These are phyloP conservation scores for Prillingera fragicola DNA, from an alignment of 1,284 basidiomycete species.

Conservation along the genomic window DNA sequence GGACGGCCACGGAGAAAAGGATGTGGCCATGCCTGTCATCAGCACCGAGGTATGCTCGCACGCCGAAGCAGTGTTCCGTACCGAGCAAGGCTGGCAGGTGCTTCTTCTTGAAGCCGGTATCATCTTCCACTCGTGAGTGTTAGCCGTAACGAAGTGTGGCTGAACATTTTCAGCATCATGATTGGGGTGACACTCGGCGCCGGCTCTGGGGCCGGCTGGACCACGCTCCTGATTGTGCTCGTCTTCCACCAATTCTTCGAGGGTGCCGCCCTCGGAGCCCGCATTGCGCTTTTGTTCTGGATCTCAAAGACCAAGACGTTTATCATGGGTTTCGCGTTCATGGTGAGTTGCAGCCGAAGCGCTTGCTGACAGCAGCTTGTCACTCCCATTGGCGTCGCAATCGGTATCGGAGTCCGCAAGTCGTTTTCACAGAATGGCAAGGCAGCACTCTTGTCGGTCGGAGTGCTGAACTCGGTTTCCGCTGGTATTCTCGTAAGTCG, in stretches of 20 bases:
- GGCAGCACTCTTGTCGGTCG: conserved; percentile 32
- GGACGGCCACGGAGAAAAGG: neutral
- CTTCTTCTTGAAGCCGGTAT: conserved; percentile 49
- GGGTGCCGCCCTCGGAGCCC: conserved; percentile 32
- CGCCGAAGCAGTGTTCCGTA: neutral
- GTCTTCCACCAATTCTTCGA: conserved; percentile 40
- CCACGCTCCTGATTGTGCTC: conserved; percentile 27
- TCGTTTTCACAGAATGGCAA: conserved; percentile 35
- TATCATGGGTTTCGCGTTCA: conserved; percentile 26
- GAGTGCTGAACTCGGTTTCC: conserved; percentile 34
- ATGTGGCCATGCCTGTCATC: neutral
- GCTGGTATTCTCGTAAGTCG: conserved; percentile 18
- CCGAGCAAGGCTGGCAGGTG: conserved; percentile 32
- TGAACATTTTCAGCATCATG: conserved; percentile 15
- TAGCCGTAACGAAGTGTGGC: too few species aligned
- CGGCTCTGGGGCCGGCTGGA: conserved; percentile 23
- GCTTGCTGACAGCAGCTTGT: conserved; percentile 16
- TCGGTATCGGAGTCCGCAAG: conserved; percentile 34
- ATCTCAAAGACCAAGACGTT: conserved; percentile 15
- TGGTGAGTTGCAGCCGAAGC: conserved; percentile 6
- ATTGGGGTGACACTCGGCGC: conserved; percentile 28
- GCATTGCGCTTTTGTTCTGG: conserved; percentile 26
- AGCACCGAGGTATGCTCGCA: neutral
- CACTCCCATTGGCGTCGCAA: conserved; percentile 31
- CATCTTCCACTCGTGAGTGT: conserved; percentile 42